Base-by-base conservation (phyloP, 2,329 filamentous ascomycete species). In the Pseudofabraea citricarpa region DNA sequence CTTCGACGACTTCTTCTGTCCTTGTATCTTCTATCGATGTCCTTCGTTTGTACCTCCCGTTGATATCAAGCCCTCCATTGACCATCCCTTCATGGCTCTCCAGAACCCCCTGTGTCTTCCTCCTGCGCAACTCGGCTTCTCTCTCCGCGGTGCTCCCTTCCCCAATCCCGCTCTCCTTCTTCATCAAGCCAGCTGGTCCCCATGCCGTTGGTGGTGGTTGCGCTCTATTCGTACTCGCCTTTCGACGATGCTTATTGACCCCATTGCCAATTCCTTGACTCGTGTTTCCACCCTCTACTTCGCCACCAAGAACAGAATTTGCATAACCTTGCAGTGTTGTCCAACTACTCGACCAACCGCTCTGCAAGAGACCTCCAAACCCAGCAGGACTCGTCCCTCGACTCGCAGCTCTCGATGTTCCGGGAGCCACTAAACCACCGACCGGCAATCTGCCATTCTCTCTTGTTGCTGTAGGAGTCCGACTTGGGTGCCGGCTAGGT, bases 31-130 rank as follows among this genome's bases (percentile, higher is more conserved):
- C 35, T n/a, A 37, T 15, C 21, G 35, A 37, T 22, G 19, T 37
- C 22, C 32, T 41, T 18, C 40, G 18, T 24, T 50, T 50, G 24
- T 50, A 39, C 8, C 33, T 71, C 20, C 77, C 74, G 2, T 67
- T 61, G 20, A 75, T 65, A 52, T 83, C 76, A 32, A 82, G 58
- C 2, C 73, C 74, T 3, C 74, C 76, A 46, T 79, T 79, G 26
- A 77, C 75, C 13, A 76, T 75, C 35, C 79, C 74, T 43, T 80
- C 74, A 42, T 81, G 72, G 43, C 75, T 80, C 56, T 84, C 77
- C 33, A 84, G 58, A 3, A 83, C 68, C 50, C 75, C 79, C 19
- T 75, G 77, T 32, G 69, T 80, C 56, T 72, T 76, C 45, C 72
- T 73, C 15, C 76, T 74, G 51, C 69, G 77, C 39, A 82, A 60